Percentiles rank a stretch among this genome's conserved stretches.
Conservation (phyloP, 78 protist species). For the Polysphondylium violaceum region DNA sequence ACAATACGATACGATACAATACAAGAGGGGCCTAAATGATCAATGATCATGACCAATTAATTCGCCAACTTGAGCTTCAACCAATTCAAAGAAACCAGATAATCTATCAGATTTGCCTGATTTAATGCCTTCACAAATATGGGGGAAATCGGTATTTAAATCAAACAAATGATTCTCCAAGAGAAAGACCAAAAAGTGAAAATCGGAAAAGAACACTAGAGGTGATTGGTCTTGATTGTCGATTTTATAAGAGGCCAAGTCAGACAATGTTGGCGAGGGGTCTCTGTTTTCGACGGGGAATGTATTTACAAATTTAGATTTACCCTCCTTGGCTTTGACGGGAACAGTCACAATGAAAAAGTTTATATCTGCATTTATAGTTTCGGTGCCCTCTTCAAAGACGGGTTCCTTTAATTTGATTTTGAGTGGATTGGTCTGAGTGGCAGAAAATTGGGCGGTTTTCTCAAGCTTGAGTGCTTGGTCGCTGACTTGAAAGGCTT, state of each 20-base stretch:
- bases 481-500: conserved; percentile 77
- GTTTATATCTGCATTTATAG: conserved; percentile 33
- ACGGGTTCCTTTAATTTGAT: conserved; percentile 71
- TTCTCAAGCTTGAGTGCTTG: conserved; percentile 66
- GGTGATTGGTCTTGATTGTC: conserved; percentile 37
- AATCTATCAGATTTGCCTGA: conserved; percentile 18
- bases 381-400: conserved; percentile 65
- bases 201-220: conserved; percentile 65
- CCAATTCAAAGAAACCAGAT: conserved; percentile 12
- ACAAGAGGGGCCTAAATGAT: too few species aligned
- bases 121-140: conserved; percentile 48
- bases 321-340: conserved; percentile 66
- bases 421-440: conserved; percentile 47
- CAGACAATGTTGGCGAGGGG: conserved; percentile 26
- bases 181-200: conserved; percentile 55
- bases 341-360: conserved; percentile 75
- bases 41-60: conserved; percentile 45
- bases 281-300: conserved; percentile 57
- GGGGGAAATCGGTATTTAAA: conserved; percentile 37
- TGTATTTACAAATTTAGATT: neutral
- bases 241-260: conserved; percentile 45
- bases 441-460: conserved; percentile 15
- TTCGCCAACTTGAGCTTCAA: conserved; percentile 36
- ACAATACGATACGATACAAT: too few species aligned
- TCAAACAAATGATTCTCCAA: conserved; percentile 22